A percentile compares a stretch with the other conserved stretches of the same genome.
Evolutionary conservation across 2,329 filamentous ascomycete genomes (phyloP).

Genomic region (Magnaporthiopsis incrustans): DNA sequence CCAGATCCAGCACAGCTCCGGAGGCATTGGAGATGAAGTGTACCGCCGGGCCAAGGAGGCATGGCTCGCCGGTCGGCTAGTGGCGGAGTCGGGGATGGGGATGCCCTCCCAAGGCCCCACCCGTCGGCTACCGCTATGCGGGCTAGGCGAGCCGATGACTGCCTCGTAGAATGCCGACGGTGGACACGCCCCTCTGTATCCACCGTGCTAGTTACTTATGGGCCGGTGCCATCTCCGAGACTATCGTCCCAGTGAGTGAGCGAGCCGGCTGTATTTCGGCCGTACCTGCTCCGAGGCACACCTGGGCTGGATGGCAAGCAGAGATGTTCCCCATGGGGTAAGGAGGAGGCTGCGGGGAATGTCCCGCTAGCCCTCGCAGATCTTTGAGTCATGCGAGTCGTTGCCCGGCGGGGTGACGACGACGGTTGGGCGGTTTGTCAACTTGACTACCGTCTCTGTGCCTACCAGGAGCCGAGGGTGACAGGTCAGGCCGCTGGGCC

Average conservation of each 20-base stretch:
- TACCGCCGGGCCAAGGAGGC: neutral
- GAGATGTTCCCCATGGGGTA: neutral
- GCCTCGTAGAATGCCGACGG: neutral
- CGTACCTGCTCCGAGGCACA: too few species aligned
- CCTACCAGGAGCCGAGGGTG: neutral
- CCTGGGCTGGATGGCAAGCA: neutral
- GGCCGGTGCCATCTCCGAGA: neutral
- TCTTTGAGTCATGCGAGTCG: neutral
- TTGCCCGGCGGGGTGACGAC: neutral
- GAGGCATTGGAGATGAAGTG: neutral
- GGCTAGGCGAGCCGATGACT: neutral
- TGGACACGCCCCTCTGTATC: too few species aligned
- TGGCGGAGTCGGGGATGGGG: neutral
- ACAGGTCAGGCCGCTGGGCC: neutral
- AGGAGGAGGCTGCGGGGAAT: neutral
- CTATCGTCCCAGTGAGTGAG: neutral
- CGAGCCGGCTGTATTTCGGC: neutral
- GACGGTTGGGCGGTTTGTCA: neutral
- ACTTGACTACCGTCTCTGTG: neutral
- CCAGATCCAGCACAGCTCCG: neutral
- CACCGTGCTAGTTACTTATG: neutral
- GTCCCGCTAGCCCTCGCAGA: too few species aligned
- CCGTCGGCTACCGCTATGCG: neutral
- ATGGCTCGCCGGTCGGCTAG: neutral
- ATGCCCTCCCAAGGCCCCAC: neutral